Evolutionary conservation across 106 monocot genomes (phyloP), one percentile per base, ranked within the genome.

Genomic region (Posidonia australis): DNA sequence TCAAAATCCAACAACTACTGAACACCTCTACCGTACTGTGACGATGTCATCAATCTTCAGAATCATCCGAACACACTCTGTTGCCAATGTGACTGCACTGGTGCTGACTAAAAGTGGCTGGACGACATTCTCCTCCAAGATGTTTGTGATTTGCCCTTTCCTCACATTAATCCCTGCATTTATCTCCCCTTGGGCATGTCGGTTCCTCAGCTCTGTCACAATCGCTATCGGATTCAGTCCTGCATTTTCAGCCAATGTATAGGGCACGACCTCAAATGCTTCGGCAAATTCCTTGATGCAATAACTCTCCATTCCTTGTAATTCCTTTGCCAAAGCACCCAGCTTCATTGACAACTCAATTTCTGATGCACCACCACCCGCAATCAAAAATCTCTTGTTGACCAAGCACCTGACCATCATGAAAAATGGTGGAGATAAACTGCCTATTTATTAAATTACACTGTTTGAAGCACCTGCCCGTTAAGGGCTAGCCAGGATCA

Each of bases 1-100:
- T 54, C 24, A 21, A 24, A 13, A 54, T 22, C 53, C 24, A 54
- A 54, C 53, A 54, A 22, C 21, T n/a, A 20, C 30, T 10, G 18
- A 62, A 23, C 9, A 62, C 19, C 17, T 22, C 20, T 80, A 99
- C 69, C 98, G 72, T 31, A 99, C 98, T 9, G 80, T 88, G 63
- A 99, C 76, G 1, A 99, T 99, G 64, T 99, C 98, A 53, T 99
- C 98, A 30, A 99, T 99, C 88, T 99, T 99, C 62, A 99, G 64
- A 59, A 99, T 99, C 98, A 99, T 99, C 70, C 98, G 79, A 30
- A 99, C 98, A 46, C 91, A 99, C 59, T 91, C 98, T 0, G 87
- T 68, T 0, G 98, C 78, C 21, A 99, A 74, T 5, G 91, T 79
- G 48, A 99, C 76, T 2, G 98, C 91, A 18, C 91, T 88, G 0